phyloP scores from a whole-genome alignment of 1,139 yeast genomes.

The Sugiyamaella japonica region DNA sequence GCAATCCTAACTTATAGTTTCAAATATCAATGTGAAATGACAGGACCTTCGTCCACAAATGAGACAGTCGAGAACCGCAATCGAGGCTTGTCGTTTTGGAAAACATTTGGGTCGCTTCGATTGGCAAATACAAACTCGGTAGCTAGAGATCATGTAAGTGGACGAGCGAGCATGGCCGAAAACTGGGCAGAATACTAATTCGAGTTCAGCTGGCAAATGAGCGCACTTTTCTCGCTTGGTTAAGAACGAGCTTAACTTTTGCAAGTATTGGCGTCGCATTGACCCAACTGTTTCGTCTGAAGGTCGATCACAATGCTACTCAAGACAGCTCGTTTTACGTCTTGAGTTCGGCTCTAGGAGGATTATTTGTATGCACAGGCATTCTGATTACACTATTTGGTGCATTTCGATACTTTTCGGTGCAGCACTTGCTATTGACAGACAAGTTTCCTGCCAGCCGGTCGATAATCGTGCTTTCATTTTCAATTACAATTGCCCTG shows the following conservation, averaged over 20 bases:
- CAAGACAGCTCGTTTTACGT: slow-evolving; percentile 16
- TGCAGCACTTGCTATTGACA: slow-evolving; percentile 48
- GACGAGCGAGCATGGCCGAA: neutral
- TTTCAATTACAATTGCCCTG: slow-evolving; percentile 40
- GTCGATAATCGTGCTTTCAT: slow-evolving; percentile 40
- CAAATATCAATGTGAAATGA: neutral
- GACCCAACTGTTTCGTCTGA: slow-evolving; percentile 52
- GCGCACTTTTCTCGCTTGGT: slow-evolving; percentile 75
- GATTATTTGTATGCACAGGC: slow-evolving; percentile 46
- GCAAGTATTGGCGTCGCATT: slow-evolving; percentile 60
- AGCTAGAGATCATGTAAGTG: slow-evolving; percentile 52
- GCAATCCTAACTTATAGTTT: too few species aligned
- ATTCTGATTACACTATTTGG: slow-evolving; percentile 47
- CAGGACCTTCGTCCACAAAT: neutral
- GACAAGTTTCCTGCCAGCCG: slow-evolving; percentile 55
- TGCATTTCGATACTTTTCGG: slow-evolving; percentile 45
- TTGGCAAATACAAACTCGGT: slow-evolving; percentile 50
- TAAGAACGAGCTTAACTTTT: slow-evolving; percentile 60
- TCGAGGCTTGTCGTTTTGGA: slow-evolving; percentile 16
- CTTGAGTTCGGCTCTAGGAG: slow-evolving; percentile 36
- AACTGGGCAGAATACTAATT: too few species aligned
- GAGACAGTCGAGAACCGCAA: neutral
- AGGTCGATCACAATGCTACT: slow-evolving; percentile 8
- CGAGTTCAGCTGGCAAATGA: slow-evolving; percentile 61
- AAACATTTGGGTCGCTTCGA: slow-evolving; percentile 35